Evolutionary conservation across 2,329 filamentous ascomycete genomes (phyloP), one percentile per base, ranked within the genome.

Genomic region (Clonostachys rhizophaga): DNA sequence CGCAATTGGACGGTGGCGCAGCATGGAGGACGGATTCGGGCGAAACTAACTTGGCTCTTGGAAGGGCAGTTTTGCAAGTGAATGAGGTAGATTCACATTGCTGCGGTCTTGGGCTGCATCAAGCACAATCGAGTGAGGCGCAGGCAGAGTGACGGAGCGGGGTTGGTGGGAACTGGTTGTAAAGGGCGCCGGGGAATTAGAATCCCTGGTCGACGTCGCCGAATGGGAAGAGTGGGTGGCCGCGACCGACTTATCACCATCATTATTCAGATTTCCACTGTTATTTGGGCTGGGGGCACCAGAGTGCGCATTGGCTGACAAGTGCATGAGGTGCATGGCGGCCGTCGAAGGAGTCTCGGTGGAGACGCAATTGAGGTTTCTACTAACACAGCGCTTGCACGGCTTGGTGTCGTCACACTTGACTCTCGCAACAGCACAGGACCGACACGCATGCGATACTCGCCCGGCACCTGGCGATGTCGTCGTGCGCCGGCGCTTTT

Each of bases 401-500:
- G 76, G 76, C 58, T 80, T 79, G 18, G 64, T 56, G 48, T 80
- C 76, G 50, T 78, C 75, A 50, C 76, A 80, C 53, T 79, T 79
- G 41, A 80, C 74, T 17, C 76, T 66, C 11, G 76, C 75, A 16
- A 68, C 58, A 5, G 76, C 75, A 51, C 76, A 80, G 10, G 72
- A 62, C 20, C 69, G 68, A 52, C 76, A 80, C 13, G 76, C 76
- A 52, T 78, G 74, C 10, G 70, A 74, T 11, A 80, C 76, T 12
- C 76, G 72, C 17, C 72, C 70, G 3, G 71, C 65, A 14, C 65
- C 70, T 4, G 71, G 70, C 1, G 71, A 71, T 2, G 71, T 59
- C 40, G 68, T 67, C 44, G 69, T 69, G 12, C 73, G 68, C 35
- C 75, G 67, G 34, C 74, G 64, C 54, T 72, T 76, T 53, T 74